Percentiles rank a stretch among this genome's conserved stretches.
phyloP scores from a whole-genome alignment of 2,329 filamentous ascomycete species.

The Allantophomopsis lycopodina region DNA sequence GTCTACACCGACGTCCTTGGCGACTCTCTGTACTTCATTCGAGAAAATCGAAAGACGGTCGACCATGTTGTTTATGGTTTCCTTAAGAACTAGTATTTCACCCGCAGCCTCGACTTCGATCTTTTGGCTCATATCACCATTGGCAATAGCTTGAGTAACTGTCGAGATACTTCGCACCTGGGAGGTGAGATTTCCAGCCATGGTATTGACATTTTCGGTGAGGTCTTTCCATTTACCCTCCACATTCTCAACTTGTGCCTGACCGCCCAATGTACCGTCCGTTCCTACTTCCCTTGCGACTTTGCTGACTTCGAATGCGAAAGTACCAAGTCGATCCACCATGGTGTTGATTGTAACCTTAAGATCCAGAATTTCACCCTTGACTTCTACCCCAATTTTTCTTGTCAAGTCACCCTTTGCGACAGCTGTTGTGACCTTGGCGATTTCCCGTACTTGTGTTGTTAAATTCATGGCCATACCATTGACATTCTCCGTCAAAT shows the following conservation, averaged over 20 bases:
- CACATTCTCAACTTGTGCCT: conserved; percentile 87
- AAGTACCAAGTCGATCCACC: conserved; percentile 93
- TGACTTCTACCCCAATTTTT: conserved; percentile 88
- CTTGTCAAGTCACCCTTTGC: conserved; percentile 88
- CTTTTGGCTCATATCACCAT: conserved; percentile 90
- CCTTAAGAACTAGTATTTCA: conserved; percentile 86
- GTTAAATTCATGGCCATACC: conserved; percentile 98
- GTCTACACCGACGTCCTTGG: conserved; percentile 92
- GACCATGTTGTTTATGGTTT: conserved; percentile 99
- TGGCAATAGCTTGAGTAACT: conserved; percentile 88
- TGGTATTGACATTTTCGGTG: conserved; percentile 77
- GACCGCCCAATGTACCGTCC: conserved; percentile 84
- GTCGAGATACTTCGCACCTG: conserved; percentile 84
- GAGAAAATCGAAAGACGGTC: conserved; percentile 91
- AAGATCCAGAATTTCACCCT: conserved; percentile 86
- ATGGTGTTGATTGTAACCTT: conserved; percentile 99
- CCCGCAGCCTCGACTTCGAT: conserved; percentile 92
- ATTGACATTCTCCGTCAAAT: conserved; percentile 91
- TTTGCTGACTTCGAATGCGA: conserved; percentile 92
- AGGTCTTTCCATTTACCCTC: conserved; percentile 98
- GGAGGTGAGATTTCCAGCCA: conserved; percentile 54
- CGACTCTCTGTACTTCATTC: conserved; percentile 88
- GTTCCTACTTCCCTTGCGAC: conserved; percentile 93
- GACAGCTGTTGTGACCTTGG: conserved; percentile 89
- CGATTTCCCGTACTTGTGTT: conserved; percentile 94